Base-by-base conservation (phyloP, 495 filamentous ascomycete genomes). In the Xylaria sp. region DNA sequence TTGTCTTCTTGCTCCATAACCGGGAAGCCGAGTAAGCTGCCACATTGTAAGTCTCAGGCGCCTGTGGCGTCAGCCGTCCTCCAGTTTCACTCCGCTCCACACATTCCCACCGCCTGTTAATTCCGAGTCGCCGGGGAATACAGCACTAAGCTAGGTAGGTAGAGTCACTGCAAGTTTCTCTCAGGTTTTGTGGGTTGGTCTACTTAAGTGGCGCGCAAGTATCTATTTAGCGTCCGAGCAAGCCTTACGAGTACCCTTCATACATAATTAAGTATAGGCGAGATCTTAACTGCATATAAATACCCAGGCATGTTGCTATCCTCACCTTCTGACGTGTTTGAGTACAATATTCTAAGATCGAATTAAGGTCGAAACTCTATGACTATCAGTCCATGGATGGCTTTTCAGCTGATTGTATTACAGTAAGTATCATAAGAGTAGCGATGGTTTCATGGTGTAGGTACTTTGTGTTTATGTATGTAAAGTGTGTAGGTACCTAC, bases 21-120 rank as follows among this genome's bases (percentile, higher is more conserved):
- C 64, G 46, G 64, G 64, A 55, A 67, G 43, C 43, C 61, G 24
- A 37, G 37, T n/a, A 62, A 62, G 62, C 62, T 65, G 64, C 48
- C 48, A 35, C 64, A 67, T 67, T 43, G 48, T 48, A 55, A 55
- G 64, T 67, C 64, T 67, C 64, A 67, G 48, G 48, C 19, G 9
- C 11, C 31, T 55, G 19, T 48, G 62, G 48, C 37, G 37, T 62
- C 59, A 41, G 59, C 59, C 37, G 59, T 43, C 26, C 59, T 29
- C 21, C 59, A 62, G 59, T 62, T 62, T 62, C 59, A 62, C 11
- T 43, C n/a, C 33, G 59, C 59, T 44, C 59, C 59, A 43, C 59
- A 43, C n/a, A 62, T 62, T 43, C 37, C 59, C 17, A 24, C 64
- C 64, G 63, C n/a, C 19, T 43, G 48, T 21, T 5, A 55, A 29